Evolutionary conservation across 495 filamentous ascomycete species (phyloP), one percentile per base, ranked within the genome.

Genomic region (Chaetomium tenue): DNA sequence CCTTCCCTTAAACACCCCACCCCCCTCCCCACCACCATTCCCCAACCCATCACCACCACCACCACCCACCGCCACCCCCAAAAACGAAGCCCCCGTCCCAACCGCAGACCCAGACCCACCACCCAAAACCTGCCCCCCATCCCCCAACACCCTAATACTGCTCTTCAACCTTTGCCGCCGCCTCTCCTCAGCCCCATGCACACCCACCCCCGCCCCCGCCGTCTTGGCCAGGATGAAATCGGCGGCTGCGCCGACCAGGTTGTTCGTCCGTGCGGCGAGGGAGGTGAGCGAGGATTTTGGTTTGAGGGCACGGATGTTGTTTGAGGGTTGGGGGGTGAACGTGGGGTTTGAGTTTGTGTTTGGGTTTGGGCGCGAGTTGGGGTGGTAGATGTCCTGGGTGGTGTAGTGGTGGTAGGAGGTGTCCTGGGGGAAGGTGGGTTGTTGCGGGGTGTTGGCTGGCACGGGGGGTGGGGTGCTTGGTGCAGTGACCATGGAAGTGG

Each of bases 131-230:
- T 55, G 26, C 20, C 63, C 63, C 25, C 60, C 65, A 20, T 64
- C 63, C 47, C 54, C 46, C 22, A 66, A 5, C 13, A 68, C 63
- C 33, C 53, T 39, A 54, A 70, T 68, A 42, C 47, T 63, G 30
- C 60, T 63, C 65, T 63, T 70, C 58, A 71, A 16, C 20, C 58
- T 60, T 44, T 70, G 63, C 59, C 68, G 48, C 60, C 57, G 48
- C 63, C 56, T 54, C 33, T 64, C 58, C 40, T 63, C 52, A 3
- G 33, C 11, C 33, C 33, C 28, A 6, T 6, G 3, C 28, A 30
- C 28, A 6, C 28, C 28, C 28, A 30, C 3, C 2, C 3, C 33
- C 3, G 5, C 33, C 33, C 33, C 33, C 33, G 33, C 33, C 33
- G 33, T 12, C 33, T 12, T 37, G 11, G 33, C 33, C 33, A 37